phyloP scores from a whole-genome alignment of 495 filamentous ascomycete species.

The Clavariopsis aquatica region DNA sequence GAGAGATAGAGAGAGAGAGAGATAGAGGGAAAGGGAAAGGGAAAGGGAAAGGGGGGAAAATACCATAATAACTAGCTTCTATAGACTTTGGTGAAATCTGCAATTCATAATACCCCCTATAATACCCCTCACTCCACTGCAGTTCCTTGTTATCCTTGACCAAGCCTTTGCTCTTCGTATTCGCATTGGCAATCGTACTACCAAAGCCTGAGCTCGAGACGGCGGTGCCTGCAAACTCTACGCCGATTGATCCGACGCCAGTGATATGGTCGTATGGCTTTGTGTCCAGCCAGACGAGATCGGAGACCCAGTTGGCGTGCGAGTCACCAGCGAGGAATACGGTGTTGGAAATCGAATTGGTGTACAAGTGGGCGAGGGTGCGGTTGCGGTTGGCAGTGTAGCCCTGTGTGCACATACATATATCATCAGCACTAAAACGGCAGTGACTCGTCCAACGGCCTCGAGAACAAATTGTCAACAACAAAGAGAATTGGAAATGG shows the following conservation, averaged over 20 bases:
- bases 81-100: slow-evolving; percentile 37
- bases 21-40: neutral
- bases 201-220: slow-evolving; percentile 52
- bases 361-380: slow-evolving; percentile 59
- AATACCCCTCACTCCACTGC: slow-evolving; percentile 70
- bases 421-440: too few species aligned
- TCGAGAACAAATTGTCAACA: too few species aligned
- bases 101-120: slow-evolving; percentile 54
- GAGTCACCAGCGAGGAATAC: slow-evolving; percentile 66
- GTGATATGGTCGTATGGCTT: slow-evolving; percentile 57
- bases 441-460: too few species aligned
- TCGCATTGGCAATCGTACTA: slow-evolving; percentile 8
- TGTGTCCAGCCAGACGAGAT: slow-evolving; percentile 62
- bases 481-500: neutral
- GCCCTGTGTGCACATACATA: slow-evolving; percentile 48
- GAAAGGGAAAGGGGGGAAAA: neutral
- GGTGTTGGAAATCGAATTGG: slow-evolving; percentile 65
- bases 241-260: slow-evolving; percentile 61
- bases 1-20: neutral
- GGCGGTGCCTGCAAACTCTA: slow-evolving; percentile 67
- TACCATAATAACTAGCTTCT: slow-evolving; percentile 52
- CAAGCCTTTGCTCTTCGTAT: slow-evolving; percentile 9
- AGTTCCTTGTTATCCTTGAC: slow-evolving; percentile 50
- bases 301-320: slow-evolving; percentile 65
- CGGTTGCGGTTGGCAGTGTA: slow-evolving; percentile 65